Evolutionary conservation across 1,284 basidiomycete genomes (phyloP), one percentile per base, ranked within the genome.

Genomic region (Phaffia rhodozyma): DNA sequence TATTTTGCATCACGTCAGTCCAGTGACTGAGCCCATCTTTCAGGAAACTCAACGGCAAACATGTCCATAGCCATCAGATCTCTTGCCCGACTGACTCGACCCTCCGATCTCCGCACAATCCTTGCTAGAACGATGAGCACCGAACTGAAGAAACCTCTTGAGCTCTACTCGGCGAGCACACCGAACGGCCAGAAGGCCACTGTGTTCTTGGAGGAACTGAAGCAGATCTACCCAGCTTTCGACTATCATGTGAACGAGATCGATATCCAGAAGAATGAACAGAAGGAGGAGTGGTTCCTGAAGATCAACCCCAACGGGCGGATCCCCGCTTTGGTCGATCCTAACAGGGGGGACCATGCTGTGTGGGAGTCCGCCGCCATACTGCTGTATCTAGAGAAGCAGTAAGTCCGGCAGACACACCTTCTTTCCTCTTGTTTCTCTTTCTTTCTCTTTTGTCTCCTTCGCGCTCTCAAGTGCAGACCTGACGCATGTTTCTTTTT

Each of bases 311-410:
- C 79, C 43, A 86, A 82, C 72, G 85, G 84, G 1, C 77, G 83
- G 34, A 85, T 86, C 60, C 84, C 84, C 2, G 79, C 79, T 4
- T 72, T 84, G 43, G 73, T 81, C 50, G 83, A 85, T 70, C 77
- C 78, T 61, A 73, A 74, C 21, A 76, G 80, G 32, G 75, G 78
- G 60, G 75, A 82, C 64, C 84, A 84, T 68, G 71, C 77, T 5
- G 79, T 87, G 21, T 86, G 85, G 66, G 86, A 89, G 74, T 82
- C 81, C 2, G 81, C 82, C 32, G 83, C 83, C 25, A 86, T 87
- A 68, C 71, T 86, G 56, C 73, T 86, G 13, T 87, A 86, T 73
- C 55, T 65, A 11, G 63, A 61, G 34, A 65, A 65, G 50, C 62
- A 63, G 61, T 56, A 23, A 50, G 59, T 53, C 2, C 5, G 1